Conservation (phyloP, 768 basidiomycete species). For the Leccinum fibrillosum region DNA sequence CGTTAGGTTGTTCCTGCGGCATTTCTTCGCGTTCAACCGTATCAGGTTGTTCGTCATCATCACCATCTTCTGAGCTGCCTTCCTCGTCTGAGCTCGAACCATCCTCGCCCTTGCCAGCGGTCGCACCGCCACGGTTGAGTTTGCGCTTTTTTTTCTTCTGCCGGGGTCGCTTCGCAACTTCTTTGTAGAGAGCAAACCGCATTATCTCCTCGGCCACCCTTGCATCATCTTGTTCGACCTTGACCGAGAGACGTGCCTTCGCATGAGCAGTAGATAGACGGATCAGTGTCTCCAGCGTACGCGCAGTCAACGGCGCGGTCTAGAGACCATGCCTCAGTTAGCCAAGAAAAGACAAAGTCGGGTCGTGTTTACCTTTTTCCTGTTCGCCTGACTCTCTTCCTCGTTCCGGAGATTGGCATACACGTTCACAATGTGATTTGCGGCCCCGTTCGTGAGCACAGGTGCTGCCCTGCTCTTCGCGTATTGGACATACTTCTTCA, state of each 20-base stretch:
- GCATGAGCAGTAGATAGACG: constrained; percentile 98
- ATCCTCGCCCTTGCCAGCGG: constrained; percentile 52
- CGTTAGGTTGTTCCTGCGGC: constrained; percentile 34
- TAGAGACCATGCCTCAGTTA: constrained; percentile 32
- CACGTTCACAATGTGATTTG: constrained; percentile 89
- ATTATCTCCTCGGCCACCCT: constrained; percentile 91
- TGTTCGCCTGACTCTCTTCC: constrained; percentile 77
- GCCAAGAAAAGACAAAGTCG: not conserved
- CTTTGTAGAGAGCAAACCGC: constrained; percentile 96
- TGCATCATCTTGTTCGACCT: constrained; percentile 84
- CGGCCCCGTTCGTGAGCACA: constrained; percentile 85
- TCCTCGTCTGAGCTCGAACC: constrained; percentile 38
- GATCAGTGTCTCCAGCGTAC: constrained; percentile 97
- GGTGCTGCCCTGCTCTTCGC: constrained; percentile 88
- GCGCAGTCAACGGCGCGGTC: constrained; percentile 97
- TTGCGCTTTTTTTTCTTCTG: constrained; percentile 81
- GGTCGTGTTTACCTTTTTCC: constrained; percentile 61
- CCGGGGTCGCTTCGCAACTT: constrained; percentile 77
- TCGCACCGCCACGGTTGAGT: constrained; percentile 64
- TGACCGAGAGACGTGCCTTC: constrained; percentile 84
- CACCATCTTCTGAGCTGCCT: constrained; percentile 43
- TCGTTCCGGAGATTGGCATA: constrained; percentile 93
- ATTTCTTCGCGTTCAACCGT: constrained; percentile 48
- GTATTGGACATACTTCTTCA: constrained; percentile 99
- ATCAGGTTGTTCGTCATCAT: constrained; percentile 37